phyloP scores from a whole-genome alignment of 768 basidiomycete species.

The Lactarius akahatsu region DNA sequence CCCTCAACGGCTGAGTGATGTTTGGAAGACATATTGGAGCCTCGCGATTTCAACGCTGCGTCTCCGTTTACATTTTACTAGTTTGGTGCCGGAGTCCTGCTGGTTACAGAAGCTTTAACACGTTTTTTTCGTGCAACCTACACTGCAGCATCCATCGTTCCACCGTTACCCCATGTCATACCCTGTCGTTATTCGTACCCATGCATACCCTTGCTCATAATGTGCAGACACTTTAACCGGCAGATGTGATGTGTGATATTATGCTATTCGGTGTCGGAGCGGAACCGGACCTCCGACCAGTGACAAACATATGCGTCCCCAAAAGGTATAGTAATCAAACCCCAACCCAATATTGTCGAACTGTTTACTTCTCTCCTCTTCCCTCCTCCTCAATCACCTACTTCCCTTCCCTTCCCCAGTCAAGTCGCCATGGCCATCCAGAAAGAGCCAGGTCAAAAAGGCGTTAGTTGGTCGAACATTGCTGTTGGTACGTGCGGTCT shows the following conservation, averaged over 20 bases:
- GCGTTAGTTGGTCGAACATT: conserved; percentile 92
- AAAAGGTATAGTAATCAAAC: neutral
- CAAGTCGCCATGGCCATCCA: conserved; percentile 66
- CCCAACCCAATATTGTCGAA: neutral
- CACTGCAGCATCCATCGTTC: conserved; percentile 21
- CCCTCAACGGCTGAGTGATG: conserved; percentile 19
- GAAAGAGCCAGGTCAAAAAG: conserved; percentile 88
- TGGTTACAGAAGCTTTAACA: conserved; percentile 18
- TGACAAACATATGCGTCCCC: conserved; percentile 15
- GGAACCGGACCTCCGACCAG: conserved; percentile 14
- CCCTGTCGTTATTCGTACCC: conserved; percentile 29
- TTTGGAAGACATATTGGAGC: conserved; percentile 13
- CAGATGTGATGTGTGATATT: neutral
- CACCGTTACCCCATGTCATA: conserved; percentile 26
- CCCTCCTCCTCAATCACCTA: conserved; percentile 15
- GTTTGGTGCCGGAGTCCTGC: conserved; percentile 12
- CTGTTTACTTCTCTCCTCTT: conserved; percentile 18
- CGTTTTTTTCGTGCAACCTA: conserved; percentile 19
- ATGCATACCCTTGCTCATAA: conserved; percentile 24
- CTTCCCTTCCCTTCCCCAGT: conserved; percentile 26
- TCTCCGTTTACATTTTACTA: conserved; percentile 5
- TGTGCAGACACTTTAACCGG: conserved; percentile 5
- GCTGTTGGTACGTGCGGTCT: conserved; percentile 71
- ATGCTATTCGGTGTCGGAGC: neutral
- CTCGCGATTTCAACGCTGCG: conserved; percentile 14